Evolutionary conservation across 2,329 filamentous ascomycete species (phyloP).

Genomic region (Trichoderma sp.): DNA sequence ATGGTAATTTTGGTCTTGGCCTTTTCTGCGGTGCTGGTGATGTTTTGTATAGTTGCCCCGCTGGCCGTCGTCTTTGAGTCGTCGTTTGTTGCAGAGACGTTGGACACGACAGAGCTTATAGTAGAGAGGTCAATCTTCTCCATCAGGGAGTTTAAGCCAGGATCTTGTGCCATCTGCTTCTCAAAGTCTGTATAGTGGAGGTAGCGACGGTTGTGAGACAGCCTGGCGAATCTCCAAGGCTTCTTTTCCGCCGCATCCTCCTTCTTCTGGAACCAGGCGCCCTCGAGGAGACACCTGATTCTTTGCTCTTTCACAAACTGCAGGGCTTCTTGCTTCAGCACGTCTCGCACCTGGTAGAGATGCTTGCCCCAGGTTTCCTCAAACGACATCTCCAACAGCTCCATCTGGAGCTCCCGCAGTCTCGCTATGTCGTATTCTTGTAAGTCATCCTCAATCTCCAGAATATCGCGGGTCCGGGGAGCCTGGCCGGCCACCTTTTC

Average conservation of each 20-base stretch:
- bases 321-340: slow-evolving; percentile 85
- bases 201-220: slow-evolving; percentile 89
- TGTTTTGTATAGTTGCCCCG: slow-evolving; percentile 48
- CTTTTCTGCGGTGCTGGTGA: slow-evolving; percentile 40
- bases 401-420: slow-evolving; percentile 88
- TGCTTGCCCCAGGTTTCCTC: slow-evolving; percentile 95
- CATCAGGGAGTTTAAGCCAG: slow-evolving; percentile 70
- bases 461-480: slow-evolving; percentile 77
- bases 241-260: slow-evolving; percentile 50
- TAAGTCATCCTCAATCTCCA: slow-evolving; percentile 88
- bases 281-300: slow-evolving; percentile 83
- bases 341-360: slow-evolving; percentile 85
- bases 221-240: slow-evolving; percentile 79
- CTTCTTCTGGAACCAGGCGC: slow-evolving; percentile 76
- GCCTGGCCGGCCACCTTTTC: slow-evolving; percentile 88
- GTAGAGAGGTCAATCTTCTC: slow-evolving; percentile 86
- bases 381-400: slow-evolving; percentile 85
- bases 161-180: slow-evolving; percentile 64
- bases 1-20: slow-evolving; percentile 88
- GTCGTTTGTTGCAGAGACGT: slow-evolving; percentile 72
- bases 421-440: slow-evolving; percentile 78
- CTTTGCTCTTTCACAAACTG: slow-evolving; percentile 98
- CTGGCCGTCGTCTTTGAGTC: slow-evolving; percentile 52
- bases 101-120: slow-evolving; percentile 92
- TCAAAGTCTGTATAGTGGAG: slow-evolving; percentile 89